These are phyloP conservation scores for Thozetella sp. DNA, from an alignment of 495 filamentous ascomycete species.

Conservation along the genomic window DNA sequence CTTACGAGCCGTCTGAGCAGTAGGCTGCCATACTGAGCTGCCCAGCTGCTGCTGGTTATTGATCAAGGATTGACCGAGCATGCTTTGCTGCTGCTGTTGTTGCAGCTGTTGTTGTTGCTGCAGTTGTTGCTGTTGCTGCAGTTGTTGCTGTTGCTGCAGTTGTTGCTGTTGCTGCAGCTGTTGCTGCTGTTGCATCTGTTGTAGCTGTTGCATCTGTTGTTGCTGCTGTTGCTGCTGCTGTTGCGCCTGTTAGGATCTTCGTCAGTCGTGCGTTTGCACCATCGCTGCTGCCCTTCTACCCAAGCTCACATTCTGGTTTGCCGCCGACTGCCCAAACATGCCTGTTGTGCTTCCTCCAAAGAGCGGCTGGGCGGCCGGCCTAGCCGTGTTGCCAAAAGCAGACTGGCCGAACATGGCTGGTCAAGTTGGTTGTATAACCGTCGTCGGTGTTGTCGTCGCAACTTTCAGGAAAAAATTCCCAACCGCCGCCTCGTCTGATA, in stretches of 20 bases:
- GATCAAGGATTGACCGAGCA: slow-evolving; percentile 31
- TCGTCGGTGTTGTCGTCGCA: no score
- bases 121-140: slow-evolving; percentile 15
- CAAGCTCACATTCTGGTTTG: slow-evolving; percentile 15
- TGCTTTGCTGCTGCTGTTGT: slow-evolving; percentile 23
- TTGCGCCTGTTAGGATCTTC: background rate
- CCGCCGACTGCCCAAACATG: slow-evolving; percentile 23
- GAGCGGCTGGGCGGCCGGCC: slow-evolving; percentile 21
- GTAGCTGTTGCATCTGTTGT: background rate
- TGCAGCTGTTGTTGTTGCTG: slow-evolving; percentile 34
- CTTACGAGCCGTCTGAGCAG: slow-evolving; percentile 43
- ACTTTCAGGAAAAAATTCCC: background rate
- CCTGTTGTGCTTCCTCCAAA: slow-evolving; percentile 21
- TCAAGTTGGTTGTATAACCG: background rate
- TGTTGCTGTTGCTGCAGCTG: slow-evolving; percentile 15
- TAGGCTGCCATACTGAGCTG: slow-evolving; percentile 49
- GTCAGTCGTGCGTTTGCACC: background rate
- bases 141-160: slow-evolving; percentile 17
- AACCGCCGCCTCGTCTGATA: no score
- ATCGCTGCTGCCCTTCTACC: background rate
- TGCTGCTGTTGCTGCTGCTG: background rate
- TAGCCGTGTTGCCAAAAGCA: slow-evolving; percentile 15
- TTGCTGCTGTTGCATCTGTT: slow-evolving; percentile 21
- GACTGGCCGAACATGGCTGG: background rate
- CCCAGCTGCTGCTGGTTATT: slow-evolving; percentile 31